These are phyloP conservation scores for Dipteronia sinensis DNA, from an alignment of 345 rosid species.

Conservation along the genomic window DNA sequence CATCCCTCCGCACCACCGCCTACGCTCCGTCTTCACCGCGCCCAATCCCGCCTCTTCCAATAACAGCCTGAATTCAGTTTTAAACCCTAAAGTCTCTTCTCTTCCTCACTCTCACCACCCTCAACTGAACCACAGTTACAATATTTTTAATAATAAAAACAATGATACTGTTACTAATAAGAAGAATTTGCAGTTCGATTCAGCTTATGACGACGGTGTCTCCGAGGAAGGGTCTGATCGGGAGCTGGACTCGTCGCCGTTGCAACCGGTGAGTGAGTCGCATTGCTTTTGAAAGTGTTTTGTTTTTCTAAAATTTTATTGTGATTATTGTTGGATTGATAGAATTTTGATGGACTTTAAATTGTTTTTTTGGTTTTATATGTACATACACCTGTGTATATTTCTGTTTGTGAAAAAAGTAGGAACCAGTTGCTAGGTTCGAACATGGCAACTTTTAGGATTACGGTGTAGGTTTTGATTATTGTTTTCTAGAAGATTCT, in stretches of 20 bases:
- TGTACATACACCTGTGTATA: no score
- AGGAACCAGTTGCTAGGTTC: no score
- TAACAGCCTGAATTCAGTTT: background rate
- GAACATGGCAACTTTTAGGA: no score
- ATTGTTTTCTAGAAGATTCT: no score
- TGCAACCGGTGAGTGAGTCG: constrained; percentile 34
- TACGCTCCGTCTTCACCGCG: constrained; percentile 44
- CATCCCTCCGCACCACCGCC: constrained; percentile 81
- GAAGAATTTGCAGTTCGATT: constrained; percentile 16
- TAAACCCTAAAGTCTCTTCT: constrained; percentile 30
- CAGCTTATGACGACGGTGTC: constrained; percentile 30
- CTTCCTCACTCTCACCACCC: constrained; percentile 14
- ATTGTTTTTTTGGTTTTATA: no score
- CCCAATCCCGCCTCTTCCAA: constrained; percentile 35
- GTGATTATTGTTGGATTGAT: no score
- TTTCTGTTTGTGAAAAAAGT: no score
- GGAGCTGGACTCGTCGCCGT: constrained; percentile 26
- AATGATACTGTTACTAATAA: constrained; percentile 13
- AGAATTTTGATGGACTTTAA: no score
- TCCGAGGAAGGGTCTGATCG: constrained; percentile 48
- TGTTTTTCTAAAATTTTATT: background rate
- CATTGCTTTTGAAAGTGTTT: background rate
- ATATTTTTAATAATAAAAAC: background rate
- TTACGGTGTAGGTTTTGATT: no score
- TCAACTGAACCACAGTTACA: constrained; percentile 14